phyloP scores from a whole-genome alignment of 1,284 basidiomycete genomes.

The Earliella scabrosa region DNA sequence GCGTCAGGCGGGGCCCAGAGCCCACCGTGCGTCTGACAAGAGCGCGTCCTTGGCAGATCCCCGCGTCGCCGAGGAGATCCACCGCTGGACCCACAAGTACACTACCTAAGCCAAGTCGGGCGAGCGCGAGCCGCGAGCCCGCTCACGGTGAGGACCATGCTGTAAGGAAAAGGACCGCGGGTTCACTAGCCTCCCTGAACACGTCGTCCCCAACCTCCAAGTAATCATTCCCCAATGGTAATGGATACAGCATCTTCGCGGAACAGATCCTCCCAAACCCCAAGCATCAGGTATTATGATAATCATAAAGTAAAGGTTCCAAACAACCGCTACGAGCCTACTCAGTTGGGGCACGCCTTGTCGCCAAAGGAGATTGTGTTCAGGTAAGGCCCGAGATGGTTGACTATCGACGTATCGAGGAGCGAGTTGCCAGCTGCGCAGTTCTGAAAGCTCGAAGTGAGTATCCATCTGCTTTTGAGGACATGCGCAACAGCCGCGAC shows the following conservation, averaged over 20 bases:
- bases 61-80: background rate
- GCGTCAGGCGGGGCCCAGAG: no score
- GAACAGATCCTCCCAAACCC: background rate
- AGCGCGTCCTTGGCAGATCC: background rate
- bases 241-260: background rate
- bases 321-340: background rate
- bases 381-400: slow-evolving; percentile 36
- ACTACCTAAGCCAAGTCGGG: background rate
- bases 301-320: no score
- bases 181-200: no score
- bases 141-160: no score
- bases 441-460: slow-evolving; percentile 19
- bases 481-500: background rate
- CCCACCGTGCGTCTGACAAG: no score
- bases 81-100: background rate
- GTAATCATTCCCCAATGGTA: background rate
- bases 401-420: slow-evolving; percentile 24
- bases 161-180: no score
- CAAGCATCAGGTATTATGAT: no score
- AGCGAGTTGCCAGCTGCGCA: slow-evolving; percentile 32
- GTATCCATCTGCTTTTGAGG: background rate
- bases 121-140: no score
- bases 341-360: slow-evolving; percentile 26
- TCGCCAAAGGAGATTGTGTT: slow-evolving; percentile 32
- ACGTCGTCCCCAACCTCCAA: background rate